Base-by-base conservation (phyloP, 83 land plant species). In the Larix sibirica region DNA sequence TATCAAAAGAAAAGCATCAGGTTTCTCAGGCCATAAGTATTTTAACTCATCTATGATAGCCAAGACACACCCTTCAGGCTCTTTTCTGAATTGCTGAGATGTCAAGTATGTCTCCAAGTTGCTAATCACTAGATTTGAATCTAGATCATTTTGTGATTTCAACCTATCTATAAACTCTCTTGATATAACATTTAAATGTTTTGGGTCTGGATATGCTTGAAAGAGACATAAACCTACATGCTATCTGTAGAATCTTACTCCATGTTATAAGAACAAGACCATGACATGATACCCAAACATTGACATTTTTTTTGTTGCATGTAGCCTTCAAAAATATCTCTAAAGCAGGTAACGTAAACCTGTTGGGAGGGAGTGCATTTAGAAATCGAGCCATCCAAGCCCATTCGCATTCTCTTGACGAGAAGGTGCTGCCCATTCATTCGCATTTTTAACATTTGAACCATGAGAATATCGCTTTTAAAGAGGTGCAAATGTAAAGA, bases 331-430 rank as follows among this genome's bases (percentile, higher is more conserved):
- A 42, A 42, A 42, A 42, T 42, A 42, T 42, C 47, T 42, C 47
- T 42, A 42, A 42, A 42, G 47, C 0, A 42, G 47, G 0, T 42
- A 7, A 0, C 6, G 7, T 82, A 60, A 84, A 79, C 33, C 88
- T n/a, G n/a, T n/a, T n/a, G n/a, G n/a, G 90, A 23, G 93, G 95
- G 89, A 73, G 77, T 18, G 84, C 61, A 80, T 91, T 93, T 66
- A 93, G 75, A 50, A 91, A 87, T 44, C 86, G 84, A 9, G 95
- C 93, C 28, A 93, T 81, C 95, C 95, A 93, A 42, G 88, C 85
- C 95, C 95, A 93, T 26, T 93, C 95, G n/a, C n/a, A n/a, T n/a
- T n/a, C n/a, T n/a, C n/a, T n/a, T n/a, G n/a, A n/a, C n/a, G n/a
- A n/a, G n/a, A n/a, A n/a, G n/a, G n/a, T n/a, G n/a, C n/a, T n/a